Evolutionary conservation across 2,329 filamentous ascomycete species (phyloP).

Genomic region (Fusarium sambucinum): DNA sequence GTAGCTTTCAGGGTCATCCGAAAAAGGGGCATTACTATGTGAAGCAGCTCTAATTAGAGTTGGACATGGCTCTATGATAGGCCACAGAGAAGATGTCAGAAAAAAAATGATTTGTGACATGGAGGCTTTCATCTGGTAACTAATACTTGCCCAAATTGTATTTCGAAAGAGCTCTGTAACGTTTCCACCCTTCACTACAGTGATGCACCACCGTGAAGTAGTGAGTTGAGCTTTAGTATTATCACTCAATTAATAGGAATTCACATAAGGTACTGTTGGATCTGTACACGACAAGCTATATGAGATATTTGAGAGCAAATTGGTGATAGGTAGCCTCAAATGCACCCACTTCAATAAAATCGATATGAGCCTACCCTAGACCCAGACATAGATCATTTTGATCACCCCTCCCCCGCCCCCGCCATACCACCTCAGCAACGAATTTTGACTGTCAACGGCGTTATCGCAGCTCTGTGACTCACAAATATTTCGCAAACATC

Average conservation of each 20-base stretch:
- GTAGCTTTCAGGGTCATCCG: constrained; percentile 18
- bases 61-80: constrained; percentile 28
- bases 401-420: constrained; percentile 44
- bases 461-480: constrained; percentile 45
- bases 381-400: neutral
- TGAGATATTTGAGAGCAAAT: neutral
- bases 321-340: neutral
- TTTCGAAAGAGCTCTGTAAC: neutral
- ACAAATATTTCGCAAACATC: constrained; percentile 19
- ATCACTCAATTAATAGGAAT: neutral
- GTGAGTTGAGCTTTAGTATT: neutral
- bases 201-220: no score
- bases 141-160: no score
- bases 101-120: constrained; percentile 7
- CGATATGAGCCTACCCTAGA: constrained; percentile 30
- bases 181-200: no score
- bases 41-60: constrained; percentile 18
- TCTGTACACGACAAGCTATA: neutral
- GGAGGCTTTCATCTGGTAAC: no score
- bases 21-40: constrained; percentile 6
- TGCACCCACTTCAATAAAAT: neutral
- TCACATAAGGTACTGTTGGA: neutral
- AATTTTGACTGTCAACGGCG: constrained; percentile 44
- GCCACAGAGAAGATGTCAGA: constrained; percentile 23
- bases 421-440: constrained; percentile 37